Conservation (phyloP, 305 asterid species). For the Caryopteris hybrid region DNA sequence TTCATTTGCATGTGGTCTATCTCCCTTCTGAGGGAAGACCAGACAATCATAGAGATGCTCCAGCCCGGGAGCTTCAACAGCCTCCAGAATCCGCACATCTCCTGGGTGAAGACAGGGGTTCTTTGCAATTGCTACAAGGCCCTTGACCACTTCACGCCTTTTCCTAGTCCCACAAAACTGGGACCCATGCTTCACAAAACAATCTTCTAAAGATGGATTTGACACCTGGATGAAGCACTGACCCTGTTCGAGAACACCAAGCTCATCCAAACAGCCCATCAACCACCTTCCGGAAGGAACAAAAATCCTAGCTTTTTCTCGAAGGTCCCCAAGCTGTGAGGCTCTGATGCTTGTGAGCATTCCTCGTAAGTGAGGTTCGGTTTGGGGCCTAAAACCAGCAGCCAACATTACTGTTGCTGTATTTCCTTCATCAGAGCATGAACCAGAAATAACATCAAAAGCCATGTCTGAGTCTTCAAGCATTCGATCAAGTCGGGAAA, state of each 20-base stretch:
- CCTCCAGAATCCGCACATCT: constrained; percentile 85
- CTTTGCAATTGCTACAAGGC: constrained; percentile 74
- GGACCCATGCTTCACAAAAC: constrained; percentile 68
- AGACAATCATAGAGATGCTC: constrained; percentile 75
- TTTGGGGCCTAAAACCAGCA: constrained; percentile 76
- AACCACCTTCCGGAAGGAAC: constrained; percentile 86
- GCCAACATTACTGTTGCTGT: constrained; percentile 83
- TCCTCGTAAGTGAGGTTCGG: constrained; percentile 81
- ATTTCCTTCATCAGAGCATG: constrained; percentile 73
- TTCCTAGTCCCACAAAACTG: constrained; percentile 46
- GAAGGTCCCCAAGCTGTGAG: constrained; percentile 82
- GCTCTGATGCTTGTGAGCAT: constrained; percentile 81
- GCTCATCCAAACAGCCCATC: constrained; percentile 94
- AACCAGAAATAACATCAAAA: constrained; percentile 64
- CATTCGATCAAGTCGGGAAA: constrained; percentile 56
- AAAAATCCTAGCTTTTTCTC: constrained; percentile 78
- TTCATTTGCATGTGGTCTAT: constrained; percentile 85
- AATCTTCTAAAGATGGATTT: constrained; percentile 54
- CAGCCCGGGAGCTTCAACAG: constrained; percentile 62
- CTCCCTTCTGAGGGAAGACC: constrained; percentile 88
- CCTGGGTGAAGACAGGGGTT: constrained; percentile 97
- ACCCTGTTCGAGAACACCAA: constrained; percentile 67
- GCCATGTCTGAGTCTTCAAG: constrained; percentile 65
- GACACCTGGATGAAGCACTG: constrained; percentile 89
- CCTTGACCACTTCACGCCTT: constrained; percentile 48